Conservation (phyloP, 306 rosid genomes). For the Trifolium pratense region DNA sequence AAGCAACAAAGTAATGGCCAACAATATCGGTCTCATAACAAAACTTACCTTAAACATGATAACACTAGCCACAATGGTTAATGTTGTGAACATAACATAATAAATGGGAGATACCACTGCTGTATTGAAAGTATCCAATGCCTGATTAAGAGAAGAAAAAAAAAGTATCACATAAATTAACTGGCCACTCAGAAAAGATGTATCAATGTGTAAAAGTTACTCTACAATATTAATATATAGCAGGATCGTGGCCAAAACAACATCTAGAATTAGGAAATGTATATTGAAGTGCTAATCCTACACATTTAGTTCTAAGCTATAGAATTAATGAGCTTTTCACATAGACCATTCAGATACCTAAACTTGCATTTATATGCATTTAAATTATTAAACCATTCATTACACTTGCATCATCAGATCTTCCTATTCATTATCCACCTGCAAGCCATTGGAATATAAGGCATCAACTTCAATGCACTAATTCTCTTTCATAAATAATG, state of each 20-base stretch:
- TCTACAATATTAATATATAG: background rate
- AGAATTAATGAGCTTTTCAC: slow-evolving; percentile 15
- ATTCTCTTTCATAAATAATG: slow-evolving; percentile 23
- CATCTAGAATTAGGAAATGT: slow-evolving; percentile 1
- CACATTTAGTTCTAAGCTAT: slow-evolving; percentile 21
- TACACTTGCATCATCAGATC: slow-evolving; percentile 31
- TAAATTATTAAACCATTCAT: slow-evolving; percentile 36
- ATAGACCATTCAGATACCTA: slow-evolving; percentile 35
- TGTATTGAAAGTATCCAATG: slow-evolving; percentile 96
- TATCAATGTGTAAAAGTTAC: background rate
- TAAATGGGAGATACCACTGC: slow-evolving; percentile 99
- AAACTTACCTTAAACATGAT: slow-evolving; percentile 93
- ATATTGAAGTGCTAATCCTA: slow-evolving; percentile 23
- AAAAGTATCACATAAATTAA: slow-evolving; percentile 32
- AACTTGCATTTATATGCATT: slow-evolving; percentile 27
- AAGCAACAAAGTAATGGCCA: slow-evolving; percentile 2
- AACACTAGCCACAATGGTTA: slow-evolving; percentile 95
- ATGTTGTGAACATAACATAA: slow-evolving; percentile 96
- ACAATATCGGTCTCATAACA: slow-evolving; percentile 31
- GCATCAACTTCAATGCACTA: slow-evolving; percentile 17
- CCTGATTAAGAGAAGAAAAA: slow-evolving; percentile 60
- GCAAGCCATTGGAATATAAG: slow-evolving; percentile 39
- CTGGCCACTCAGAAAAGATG: background rate
- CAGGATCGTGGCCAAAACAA: slow-evolving; percentile 3
- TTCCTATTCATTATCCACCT: slow-evolving; percentile 33